These are phyloP conservation scores for Pichia sp. DNA, from an alignment of 1,139 yeast genomes.

Conservation along the genomic window DNA sequence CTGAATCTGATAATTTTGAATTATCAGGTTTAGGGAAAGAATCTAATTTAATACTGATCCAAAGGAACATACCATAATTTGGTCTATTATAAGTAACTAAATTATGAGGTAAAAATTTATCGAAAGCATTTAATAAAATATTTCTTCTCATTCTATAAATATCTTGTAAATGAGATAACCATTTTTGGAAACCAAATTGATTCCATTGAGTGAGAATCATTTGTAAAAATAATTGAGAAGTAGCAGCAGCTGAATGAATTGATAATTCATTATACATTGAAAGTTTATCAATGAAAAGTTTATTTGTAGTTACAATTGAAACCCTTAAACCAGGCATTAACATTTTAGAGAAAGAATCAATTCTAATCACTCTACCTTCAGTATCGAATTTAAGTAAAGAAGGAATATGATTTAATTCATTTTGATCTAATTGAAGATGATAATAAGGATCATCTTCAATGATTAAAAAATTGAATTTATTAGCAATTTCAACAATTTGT, in stretches of 20 bases:
- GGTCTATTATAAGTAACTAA: constrained; percentile 42
- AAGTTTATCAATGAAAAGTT: constrained; percentile 42
- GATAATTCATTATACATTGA: constrained; percentile 44
- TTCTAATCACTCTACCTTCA: constrained; percentile 78
- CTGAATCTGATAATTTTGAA: constrained; percentile 25
- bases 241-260: constrained; percentile 48
- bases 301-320: constrained; percentile 75
- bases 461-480: constrained; percentile 44
- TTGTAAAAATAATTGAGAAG: constrained; percentile 33
- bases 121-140: constrained; percentile 38
- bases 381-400: constrained; percentile 66
- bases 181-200: constrained; percentile 62
- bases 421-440: constrained; percentile 41
- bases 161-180: constrained; percentile 71
- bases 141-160: constrained; percentile 70
- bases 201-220: constrained; percentile 51
- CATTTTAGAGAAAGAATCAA: constrained; percentile 88
- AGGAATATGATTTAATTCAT: constrained; percentile 36
- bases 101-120: constrained; percentile 37
- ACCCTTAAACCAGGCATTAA: constrained; percentile 84
- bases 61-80: constrained; percentile 53
- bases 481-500: constrained; percentile 39
- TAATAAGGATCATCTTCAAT: constrained; percentile 58
- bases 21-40: constrained; percentile 40
- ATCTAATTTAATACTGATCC: constrained; percentile 39